phyloP scores from a whole-genome alignment of 2,329 filamentous ascomycete species.

The Fonsecaea pugnacius region DNA sequence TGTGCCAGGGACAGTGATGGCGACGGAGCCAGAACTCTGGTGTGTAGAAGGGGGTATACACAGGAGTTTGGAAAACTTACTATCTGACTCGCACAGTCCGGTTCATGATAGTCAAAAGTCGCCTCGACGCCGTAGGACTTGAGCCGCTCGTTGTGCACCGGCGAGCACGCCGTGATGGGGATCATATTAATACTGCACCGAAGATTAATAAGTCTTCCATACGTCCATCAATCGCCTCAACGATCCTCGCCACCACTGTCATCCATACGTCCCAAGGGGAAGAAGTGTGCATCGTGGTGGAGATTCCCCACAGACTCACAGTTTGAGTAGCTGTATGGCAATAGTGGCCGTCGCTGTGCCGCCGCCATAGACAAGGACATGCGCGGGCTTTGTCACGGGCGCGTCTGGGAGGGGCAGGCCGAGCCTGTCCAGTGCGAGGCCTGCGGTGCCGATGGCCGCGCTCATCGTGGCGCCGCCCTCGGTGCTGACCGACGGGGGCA shows the following conservation, averaged over 20 bases:
- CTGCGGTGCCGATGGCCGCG: slow-evolving; percentile 25
- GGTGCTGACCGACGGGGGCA: slow-evolving; percentile 22
- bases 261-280: no score
- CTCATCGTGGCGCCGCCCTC: slow-evolving; percentile 14
- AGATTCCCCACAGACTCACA: slow-evolving; percentile 21
- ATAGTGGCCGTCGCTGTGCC: slow-evolving; percentile 30
- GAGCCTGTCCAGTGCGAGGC: slow-evolving; percentile 19
- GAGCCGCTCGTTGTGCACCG: slow-evolving; percentile 9
- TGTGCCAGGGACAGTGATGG: no score
- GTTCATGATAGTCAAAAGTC: neutral
- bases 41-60: no score
- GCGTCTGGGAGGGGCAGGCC: slow-evolving; percentile 25
- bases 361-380: slow-evolving; percentile 32
- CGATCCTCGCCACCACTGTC: no score
- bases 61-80: neutral
- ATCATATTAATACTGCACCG: slow-evolving; percentile 6
- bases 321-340: slow-evolving; percentile 39
- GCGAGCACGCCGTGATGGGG: slow-evolving; percentile 11
- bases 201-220: neutral
- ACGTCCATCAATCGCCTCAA: no score
- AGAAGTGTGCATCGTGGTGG: no score
- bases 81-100: neutral
- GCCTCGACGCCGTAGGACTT: slow-evolving; percentile 13
- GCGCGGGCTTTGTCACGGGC: slow-evolving; percentile 26
- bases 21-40: no score